phyloP scores from a whole-genome alignment of 139 green algal genomes.

The Deuterostichococcus epilithicus region DNA sequence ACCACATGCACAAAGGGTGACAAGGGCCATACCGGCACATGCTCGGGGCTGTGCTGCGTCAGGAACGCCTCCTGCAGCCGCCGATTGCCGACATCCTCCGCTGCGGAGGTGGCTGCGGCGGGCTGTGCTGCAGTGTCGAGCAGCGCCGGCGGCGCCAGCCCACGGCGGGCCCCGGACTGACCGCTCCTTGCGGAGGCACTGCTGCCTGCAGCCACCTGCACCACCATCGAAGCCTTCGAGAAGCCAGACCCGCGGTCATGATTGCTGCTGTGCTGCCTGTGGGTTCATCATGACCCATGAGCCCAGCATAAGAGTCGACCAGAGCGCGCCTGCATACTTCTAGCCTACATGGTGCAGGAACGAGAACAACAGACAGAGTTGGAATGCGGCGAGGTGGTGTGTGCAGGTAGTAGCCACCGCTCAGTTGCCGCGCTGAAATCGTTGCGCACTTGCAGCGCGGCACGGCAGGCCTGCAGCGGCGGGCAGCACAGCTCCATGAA shows the following conservation, averaged over 20 bases:
- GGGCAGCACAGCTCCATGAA: constrained; percentile 58
- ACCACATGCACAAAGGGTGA: not conserved
- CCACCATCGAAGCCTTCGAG: not conserved
- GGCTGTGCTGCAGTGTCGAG: constrained; percentile 1
- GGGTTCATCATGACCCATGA: not conserved
- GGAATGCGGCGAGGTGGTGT: no score
- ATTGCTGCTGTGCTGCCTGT: not conserved
- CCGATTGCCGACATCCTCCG: constrained; percentile 10
- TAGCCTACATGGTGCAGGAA: no score
- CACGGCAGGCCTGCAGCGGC: constrained; percentile 18
- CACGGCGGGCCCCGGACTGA: not conserved
- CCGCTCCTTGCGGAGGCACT: not conserved
- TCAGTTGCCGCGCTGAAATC: not conserved
- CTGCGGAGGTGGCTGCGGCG: not conserved
- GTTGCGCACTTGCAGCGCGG: not conserved
- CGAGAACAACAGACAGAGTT: no score
- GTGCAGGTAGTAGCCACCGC: not conserved
- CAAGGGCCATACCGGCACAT: not conserved
- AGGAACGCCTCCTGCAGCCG: constrained; percentile 44
- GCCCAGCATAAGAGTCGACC: not conserved
- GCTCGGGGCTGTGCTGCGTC: constrained; percentile 38
- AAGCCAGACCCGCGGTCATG: not conserved
- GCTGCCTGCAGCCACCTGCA: not conserved
- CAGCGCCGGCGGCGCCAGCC: not conserved
- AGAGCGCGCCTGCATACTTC: no score